Evolutionary conservation across 768 basidiomycete genomes (phyloP), one percentile per base, ranked within the genome.

Genomic region (Leccinum uliginosum): DNA sequence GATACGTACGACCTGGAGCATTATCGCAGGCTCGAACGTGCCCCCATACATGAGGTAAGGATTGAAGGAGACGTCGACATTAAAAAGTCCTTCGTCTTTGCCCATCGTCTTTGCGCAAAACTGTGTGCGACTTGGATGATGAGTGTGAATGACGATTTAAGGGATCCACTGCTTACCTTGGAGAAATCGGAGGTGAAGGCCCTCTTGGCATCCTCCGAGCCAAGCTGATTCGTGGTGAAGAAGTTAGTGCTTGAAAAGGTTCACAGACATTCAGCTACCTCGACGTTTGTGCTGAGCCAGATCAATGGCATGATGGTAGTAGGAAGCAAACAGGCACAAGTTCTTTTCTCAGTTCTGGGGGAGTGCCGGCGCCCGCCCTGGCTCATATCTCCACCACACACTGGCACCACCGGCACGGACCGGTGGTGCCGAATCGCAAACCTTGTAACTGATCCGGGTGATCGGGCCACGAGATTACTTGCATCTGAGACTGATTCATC

Each of bases 1-100:
- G 1, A 44, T 30, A 75, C 86, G 53, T 57, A 89, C 88, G 57
- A 86, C 71, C 47, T 67, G 70, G 53, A 89, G 71, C 50, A 79
- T 73, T 70, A 86, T 80, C 4, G 86, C 83, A 19, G 87, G 87
- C 15, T 87, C 86, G 53, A 86, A 80, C 4, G 80, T 80, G 14
- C 86, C 87, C 19, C 61, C 74, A 63, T 83, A 88, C 3, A 83
- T 78, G 57, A 88, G 76, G 34, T 74, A 76, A 53, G 87, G 83
- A 61, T 84, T 83, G 73, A 84, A 76, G 11, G 68, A 74, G 62
- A 83, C 77, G 59, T 77, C 76, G 59, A 82, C 72, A n/a, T 77
- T 74, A 60, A 89, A 82, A 60, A 78, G 76, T 14, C 56, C 29
- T 62, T 84, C 80, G 0, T 84, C 83, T 65, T 86, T 88, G 1